Base-by-base conservation (phyloP, 1,284 basidiomycete genomes). In the Cryptococcus sp. region DNA sequence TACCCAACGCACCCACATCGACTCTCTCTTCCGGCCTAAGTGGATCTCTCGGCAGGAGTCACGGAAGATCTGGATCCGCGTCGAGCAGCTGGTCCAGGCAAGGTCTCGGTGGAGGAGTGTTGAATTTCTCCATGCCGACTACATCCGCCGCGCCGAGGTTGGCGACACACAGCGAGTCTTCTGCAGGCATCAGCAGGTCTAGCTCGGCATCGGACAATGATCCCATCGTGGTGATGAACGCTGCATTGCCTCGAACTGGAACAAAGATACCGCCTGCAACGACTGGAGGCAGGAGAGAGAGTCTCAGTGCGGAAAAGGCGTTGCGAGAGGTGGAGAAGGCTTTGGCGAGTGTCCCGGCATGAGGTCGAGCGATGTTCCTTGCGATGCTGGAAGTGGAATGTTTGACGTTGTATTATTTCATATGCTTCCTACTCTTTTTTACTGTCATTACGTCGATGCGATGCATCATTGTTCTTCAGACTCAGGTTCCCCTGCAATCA, bases 301-400 rank as follows among this genome's bases (percentile, higher is more conserved):
- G 70, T 42, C 51, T 67, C 12, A 66, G 81, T 40, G 83, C 82
- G 52, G 73, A 75, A 16, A 82, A 82, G 59, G 80, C 80, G 2
- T 77, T 87, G 73, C 79, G 79, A 53, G 83, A 85, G 58, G 80
- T 87, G 34, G 82, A 86, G 73, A 81, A 83, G 74, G 84, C 84
- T 24, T 82, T 90, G 80, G 82, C 62, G 37, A 59, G 61, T 35
- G 66, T 68, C 10, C 26, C n/a, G 6, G 41, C 41, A 28, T 18
- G 33, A 24, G 41, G 41, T 19, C 33, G 31, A 33, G 34, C 16
- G 31, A 16, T 32, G n/a, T n/a, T n/a, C n/a, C n/a, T n/a, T n/a
- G n/a, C n/a, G n/a, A n/a, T n/a, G n/a, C 28, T 31, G 28, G 9
- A 31, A 31, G 28, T 31, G 28, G 28, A 14, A 31, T 7, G 28